phyloP scores from a whole-genome alignment of 2,329 filamentous ascomycete species.

The Penicillium sp. region DNA sequence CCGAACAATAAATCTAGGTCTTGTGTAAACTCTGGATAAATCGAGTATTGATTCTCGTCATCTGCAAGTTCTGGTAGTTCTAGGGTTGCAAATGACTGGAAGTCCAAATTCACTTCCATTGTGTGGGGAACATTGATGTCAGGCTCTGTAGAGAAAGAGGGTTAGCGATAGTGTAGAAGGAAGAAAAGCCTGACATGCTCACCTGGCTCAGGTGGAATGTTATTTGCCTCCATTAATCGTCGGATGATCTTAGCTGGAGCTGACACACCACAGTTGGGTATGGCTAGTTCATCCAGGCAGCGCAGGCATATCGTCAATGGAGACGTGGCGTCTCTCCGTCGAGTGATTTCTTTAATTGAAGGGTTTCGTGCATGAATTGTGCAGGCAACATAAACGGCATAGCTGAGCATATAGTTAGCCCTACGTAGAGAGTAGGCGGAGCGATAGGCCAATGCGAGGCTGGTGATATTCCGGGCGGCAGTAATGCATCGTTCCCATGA shows the following conservation, averaged over 20 bases:
- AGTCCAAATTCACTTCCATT: background rate
- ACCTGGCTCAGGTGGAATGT: background rate
- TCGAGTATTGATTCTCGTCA: background rate
- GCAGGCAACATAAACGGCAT: constrained; percentile 1
- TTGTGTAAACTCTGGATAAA: background rate
- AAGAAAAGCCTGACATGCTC: background rate
- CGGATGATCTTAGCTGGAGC: background rate
- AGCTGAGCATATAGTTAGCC: background rate
- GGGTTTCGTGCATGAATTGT: background rate
- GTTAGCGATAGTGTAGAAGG: background rate
- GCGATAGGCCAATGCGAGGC: background rate
- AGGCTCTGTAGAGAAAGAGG: background rate
- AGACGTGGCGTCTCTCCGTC: background rate
- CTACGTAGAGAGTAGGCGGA: background rate
- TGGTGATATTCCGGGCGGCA: background rate
- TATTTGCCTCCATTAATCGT: background rate
- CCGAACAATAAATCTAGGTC: background rate
- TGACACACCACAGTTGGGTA: background rate
- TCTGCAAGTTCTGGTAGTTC: background rate
- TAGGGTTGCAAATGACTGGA: background rate
- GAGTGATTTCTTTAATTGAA: background rate
- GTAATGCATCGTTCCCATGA: background rate
- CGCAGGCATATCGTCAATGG: background rate
- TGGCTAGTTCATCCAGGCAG: background rate
- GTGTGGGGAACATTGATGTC: background rate